These are phyloP conservation scores for Coemansia sp. DNA, from an alignment of 192 early-diverging fungal species.

Conservation along the genomic window DNA sequence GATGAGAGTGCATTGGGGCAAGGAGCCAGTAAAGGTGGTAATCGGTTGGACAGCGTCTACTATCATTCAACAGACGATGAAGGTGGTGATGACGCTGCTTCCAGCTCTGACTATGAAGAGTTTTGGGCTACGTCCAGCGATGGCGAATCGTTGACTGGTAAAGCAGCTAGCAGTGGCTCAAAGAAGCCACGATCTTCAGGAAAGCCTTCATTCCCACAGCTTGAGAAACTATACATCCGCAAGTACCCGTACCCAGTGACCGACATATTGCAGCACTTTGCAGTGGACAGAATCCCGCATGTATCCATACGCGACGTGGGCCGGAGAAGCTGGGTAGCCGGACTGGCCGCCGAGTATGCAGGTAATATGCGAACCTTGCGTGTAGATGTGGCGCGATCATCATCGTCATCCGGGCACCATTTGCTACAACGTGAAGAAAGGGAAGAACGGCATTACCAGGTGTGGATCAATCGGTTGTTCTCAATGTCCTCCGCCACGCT, in stretches of 20 bases:
- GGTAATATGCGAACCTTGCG: slow-evolving; percentile 16
- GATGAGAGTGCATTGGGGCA: not conserved
- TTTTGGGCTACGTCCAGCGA: not conserved
- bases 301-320: slow-evolving; percentile 34
- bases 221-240: slow-evolving; percentile 23
- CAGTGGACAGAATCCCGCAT: slow-evolving; percentile 21
- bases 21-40: not conserved
- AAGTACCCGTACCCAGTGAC: slow-evolving; percentile 30
- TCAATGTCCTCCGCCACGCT: slow-evolving; percentile 28
- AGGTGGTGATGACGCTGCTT: not conserved
- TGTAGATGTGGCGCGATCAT: slow-evolving; percentile 13
- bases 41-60: slow-evolving; percentile 3
- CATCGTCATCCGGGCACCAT: not conserved
- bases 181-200: not conserved
- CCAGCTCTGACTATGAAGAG: not conserved
- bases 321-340: slow-evolving; percentile 8
- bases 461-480: slow-evolving; percentile 42
- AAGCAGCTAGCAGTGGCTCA: not conserved
- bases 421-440: not conserved
- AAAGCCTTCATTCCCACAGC: slow-evolving; percentile 15
- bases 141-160: not conserved
- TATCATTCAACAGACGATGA: not conserved
- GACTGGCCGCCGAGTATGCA: slow-evolving; percentile 7
- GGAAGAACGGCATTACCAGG: slow-evolving; percentile 20
- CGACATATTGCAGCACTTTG: slow-evolving; percentile 28